These are phyloP conservation scores for Mycena rosella DNA, from an alignment of 768 basidiomycete species.

Conservation along the genomic window DNA sequence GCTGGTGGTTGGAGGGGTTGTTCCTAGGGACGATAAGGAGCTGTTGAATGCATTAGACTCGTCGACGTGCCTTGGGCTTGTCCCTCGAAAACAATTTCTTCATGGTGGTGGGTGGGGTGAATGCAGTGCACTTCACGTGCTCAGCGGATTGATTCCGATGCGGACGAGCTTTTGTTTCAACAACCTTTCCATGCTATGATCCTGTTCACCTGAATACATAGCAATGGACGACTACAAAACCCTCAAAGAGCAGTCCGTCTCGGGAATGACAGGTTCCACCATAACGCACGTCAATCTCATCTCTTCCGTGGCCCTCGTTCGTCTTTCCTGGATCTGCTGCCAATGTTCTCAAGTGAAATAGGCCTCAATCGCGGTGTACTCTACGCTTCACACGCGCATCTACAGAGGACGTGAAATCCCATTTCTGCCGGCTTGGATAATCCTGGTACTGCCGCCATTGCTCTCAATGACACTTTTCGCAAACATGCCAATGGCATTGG, in stretches of 20 bases:
- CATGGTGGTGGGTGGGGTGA: slow-evolving; percentile 51
- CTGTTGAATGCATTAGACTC: slow-evolving; percentile 43
- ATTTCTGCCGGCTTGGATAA: slow-evolving; percentile 66
- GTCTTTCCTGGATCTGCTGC: neutral
- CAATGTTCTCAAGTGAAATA: slow-evolving; percentile 44
- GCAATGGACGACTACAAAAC: slow-evolving; percentile 67
- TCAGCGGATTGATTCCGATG: neutral
- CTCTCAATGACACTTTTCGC: slow-evolving; percentile 86
- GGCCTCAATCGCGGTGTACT: slow-evolving; percentile 82
- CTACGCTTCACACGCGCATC: slow-evolving; percentile 65
- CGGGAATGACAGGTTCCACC: slow-evolving; percentile 71
- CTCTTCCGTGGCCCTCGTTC: slow-evolving; percentile 68
- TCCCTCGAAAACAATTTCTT: slow-evolving; percentile 71
- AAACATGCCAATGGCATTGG: slow-evolving; percentile 64
- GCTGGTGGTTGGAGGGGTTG: slow-evolving; percentile 11
- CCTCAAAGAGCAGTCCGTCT: slow-evolving; percentile 82
- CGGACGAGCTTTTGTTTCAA: too few relatives aligned
- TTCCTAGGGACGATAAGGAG: slow-evolving; percentile 38
- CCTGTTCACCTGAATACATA: too few relatives aligned
- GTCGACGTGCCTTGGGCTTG: slow-evolving; percentile 54
- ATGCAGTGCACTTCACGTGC: neutral
- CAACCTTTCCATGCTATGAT: too few relatives aligned
- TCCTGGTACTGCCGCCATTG: slow-evolving; percentile 83
- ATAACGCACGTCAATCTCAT: slow-evolving; percentile 74
- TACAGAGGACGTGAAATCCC: slow-evolving; percentile 51